Percentiles rank a stretch among this genome's conserved stretches.
These are phyloP conservation scores for Talaromyces sp. DNA, from an alignment of 2,329 filamentous ascomycete genomes.

Conservation along the genomic window DNA sequence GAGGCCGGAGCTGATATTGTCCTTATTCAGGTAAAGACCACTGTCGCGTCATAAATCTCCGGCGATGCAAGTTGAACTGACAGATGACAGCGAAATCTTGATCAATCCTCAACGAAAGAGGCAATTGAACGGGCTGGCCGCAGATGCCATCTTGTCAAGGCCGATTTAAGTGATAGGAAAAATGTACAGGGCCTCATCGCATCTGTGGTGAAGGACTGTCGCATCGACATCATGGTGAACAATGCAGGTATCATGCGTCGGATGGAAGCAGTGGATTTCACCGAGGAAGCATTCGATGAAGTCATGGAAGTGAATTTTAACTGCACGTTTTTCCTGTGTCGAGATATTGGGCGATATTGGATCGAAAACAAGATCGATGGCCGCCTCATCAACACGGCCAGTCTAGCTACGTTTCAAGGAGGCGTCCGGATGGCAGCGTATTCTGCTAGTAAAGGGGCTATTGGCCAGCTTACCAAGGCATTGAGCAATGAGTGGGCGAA, in stretches of 20 bases:
- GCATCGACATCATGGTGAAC: constrained; percentile 4
- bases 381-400: constrained; percentile 7
- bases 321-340: neutral
- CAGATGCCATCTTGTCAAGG: neutral
- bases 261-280: neutral
- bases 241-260: constrained; percentile 2
- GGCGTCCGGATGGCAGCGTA: constrained; percentile 7
- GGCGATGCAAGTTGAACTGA: neutral
- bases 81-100: neutral
- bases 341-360: constrained; percentile 3
- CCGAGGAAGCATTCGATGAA: neutral
- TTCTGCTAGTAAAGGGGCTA: constrained; percentile 4
- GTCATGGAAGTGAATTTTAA: constrained; percentile 8
- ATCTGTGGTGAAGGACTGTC: neutral
- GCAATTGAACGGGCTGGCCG: neutral
- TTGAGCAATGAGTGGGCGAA: constrained; percentile 19
- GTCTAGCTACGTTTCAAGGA: constrained; percentile 6
- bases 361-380: constrained; percentile 4
- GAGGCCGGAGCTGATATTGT: constrained; percentile 32
- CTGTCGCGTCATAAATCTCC: neutral
- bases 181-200: neutral
- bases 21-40: constrained; percentile 15
- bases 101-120: neutral
- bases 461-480: constrained; percentile 8
- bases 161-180: neutral